Conservation (phyloP, 2,329 filamentous ascomycete genomes). For the Thelonectria olida region DNA sequence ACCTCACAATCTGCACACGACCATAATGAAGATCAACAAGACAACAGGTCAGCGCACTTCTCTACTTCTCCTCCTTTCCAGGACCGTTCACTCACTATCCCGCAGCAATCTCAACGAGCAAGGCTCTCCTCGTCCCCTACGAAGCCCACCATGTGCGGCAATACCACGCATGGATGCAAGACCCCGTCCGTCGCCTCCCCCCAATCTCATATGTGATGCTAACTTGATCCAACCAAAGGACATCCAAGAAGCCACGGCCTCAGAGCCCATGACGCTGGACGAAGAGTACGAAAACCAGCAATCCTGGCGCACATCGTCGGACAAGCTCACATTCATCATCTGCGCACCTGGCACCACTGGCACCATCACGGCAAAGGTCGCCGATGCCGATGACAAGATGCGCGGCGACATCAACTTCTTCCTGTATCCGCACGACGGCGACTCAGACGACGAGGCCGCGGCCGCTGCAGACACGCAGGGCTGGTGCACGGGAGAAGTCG, state of each 20-base stretch:
- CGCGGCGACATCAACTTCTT: conserved; percentile 86
- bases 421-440: conserved; percentile 67
- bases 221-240: conserved; percentile 54
- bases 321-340: conserved; percentile 93
- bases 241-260: conserved; percentile 86
- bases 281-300: conserved; percentile 91
- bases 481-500: conserved; percentile 73
- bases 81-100: background rate
- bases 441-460: conserved; percentile 50
- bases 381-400: conserved; percentile 68
- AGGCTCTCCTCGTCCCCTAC: conserved; percentile 84
- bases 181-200: conserved; percentile 60
- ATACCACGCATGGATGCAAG: conserved; percentile 94
- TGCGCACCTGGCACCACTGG: conserved; percentile 60
- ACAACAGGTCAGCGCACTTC: conserved; percentile 48
- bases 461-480: conserved; percentile 20
- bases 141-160: conserved; percentile 80
- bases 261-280: conserved; percentile 79
- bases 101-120: conserved; percentile 72
- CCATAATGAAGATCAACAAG: conserved; percentile 57
- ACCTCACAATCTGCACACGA: conserved; percentile 15
- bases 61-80: background rate
- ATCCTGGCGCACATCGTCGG: conserved; percentile 82
- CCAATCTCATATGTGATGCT: background rate
- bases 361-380: conserved; percentile 46